phyloP scores from a whole-genome alignment of 441 rosid species.

The Euphorbia corollata region DNA sequence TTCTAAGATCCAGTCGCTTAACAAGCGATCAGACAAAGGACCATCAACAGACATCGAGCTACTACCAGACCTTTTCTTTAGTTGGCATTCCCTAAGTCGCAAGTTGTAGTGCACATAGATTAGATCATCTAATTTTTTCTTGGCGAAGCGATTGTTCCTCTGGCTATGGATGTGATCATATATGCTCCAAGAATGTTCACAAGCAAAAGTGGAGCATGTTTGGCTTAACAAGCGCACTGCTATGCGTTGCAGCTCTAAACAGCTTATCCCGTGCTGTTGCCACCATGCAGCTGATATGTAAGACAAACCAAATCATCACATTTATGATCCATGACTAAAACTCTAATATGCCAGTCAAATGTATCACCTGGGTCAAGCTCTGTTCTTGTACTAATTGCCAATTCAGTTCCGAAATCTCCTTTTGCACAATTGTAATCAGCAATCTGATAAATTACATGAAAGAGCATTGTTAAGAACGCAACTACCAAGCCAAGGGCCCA shows the following conservation, averaged over 20 bases:
- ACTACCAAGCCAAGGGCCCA: background rate
- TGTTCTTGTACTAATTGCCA: constrained; percentile 65
- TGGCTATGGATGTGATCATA: constrained; percentile 52
- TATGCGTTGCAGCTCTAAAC: constrained; percentile 77
- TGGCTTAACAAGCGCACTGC: constrained; percentile 81
- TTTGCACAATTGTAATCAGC: constrained; percentile 67
- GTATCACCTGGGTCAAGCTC: constrained; percentile 71
- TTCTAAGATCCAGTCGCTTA: constrained; percentile 58
- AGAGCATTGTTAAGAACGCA: background rate
- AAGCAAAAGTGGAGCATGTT: constrained; percentile 65
- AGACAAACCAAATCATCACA: background rate
- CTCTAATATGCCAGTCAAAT: background rate
- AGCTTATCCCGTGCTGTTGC: constrained; percentile 73
- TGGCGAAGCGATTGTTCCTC: constrained; percentile 48
- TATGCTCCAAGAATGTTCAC: constrained; percentile 67
- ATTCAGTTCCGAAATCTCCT: constrained; percentile 74
- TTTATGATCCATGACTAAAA: no score
- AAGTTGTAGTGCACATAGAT: constrained; percentile 67
- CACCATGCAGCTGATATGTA: constrained; percentile 68
- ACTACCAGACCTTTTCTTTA: constrained; percentile 32
- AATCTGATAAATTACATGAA: constrained; percentile 35
- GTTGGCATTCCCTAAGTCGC: constrained; percentile 52
- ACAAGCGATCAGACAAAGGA: constrained; percentile 40
- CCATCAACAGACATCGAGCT: constrained; percentile 43
- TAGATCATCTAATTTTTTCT: constrained; percentile 46